Conservation (phyloP, 2,329 filamentous ascomycete species). For the Harringtonia lauricola region DNA sequence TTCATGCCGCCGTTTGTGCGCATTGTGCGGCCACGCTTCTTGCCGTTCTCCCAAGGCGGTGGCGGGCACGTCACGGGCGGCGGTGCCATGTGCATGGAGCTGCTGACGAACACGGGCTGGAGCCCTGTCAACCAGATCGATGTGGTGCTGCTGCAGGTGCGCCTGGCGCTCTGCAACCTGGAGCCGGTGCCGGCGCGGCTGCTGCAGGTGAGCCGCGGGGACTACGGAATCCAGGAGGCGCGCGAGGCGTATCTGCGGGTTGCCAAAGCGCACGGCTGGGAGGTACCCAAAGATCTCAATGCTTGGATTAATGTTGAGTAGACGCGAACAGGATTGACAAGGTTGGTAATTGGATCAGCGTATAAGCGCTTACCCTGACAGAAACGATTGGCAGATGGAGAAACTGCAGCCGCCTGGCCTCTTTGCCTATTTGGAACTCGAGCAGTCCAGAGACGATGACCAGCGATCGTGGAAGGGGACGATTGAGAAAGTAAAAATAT, state of each 20-base stretch:
- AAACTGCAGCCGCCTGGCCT: too few relatives aligned
- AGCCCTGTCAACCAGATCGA: slow-evolving; percentile 62
- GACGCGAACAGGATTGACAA: too few relatives aligned
- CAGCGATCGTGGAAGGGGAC: too few relatives aligned
- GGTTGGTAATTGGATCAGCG: too few relatives aligned
- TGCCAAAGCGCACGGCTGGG: slow-evolving; percentile 61
- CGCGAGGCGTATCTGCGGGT: slow-evolving; percentile 62
- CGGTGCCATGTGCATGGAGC: slow-evolving; percentile 74
- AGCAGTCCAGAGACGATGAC: too few relatives aligned
- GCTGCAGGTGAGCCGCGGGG: slow-evolving; percentile 59
- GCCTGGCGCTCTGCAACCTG: slow-evolving; percentile 58
- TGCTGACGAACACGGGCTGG: slow-evolving; percentile 79
- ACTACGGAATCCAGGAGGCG: slow-evolving; percentile 61
- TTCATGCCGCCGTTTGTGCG: slow-evolving; percentile 75
- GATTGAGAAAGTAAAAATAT: too few relatives aligned
- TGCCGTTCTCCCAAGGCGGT: slow-evolving; percentile 60
- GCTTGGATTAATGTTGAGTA: too few relatives aligned
- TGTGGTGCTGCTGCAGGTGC: slow-evolving; percentile 69
- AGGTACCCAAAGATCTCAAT: slow-evolving; percentile 34
- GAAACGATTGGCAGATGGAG: too few relatives aligned
- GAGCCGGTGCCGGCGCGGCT: slow-evolving; percentile 67
- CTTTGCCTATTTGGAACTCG: too few relatives aligned
- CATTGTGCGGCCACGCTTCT: slow-evolving; percentile 68
- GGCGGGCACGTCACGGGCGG: slow-evolving; percentile 80
- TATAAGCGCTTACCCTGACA: too few relatives aligned